Evolutionary conservation across 176 grass and related monocot genomes (phyloP).

Genomic region (Ananas comosus): DNA sequence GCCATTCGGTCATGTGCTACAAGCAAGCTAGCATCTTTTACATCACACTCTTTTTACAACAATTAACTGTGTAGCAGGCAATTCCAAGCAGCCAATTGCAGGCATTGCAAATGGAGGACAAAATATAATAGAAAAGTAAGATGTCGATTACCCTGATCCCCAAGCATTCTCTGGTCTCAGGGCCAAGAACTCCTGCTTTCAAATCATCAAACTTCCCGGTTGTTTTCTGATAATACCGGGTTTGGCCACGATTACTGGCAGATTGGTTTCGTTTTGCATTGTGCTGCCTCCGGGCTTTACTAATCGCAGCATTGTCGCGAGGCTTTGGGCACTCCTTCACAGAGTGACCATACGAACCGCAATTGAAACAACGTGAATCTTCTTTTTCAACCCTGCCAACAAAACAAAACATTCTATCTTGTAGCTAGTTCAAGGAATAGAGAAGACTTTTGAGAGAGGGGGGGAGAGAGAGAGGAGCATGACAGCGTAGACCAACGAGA

Average conservation of each 20-base stretch:
- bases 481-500: neutral
- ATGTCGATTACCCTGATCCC: constrained; percentile 65
- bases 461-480: neutral
- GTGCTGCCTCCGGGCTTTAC: constrained; percentile 72
- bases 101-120: neutral
- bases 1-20: no score
- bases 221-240: constrained; percentile 72
- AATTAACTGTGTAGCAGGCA: no score
- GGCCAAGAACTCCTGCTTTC: constrained; percentile 70
- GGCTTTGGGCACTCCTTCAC: constrained; percentile 84
- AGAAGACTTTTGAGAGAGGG: neutral
- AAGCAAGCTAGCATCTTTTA: no score
- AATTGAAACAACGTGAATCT: constrained; percentile 94
- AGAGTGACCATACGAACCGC: constrained; percentile 85
- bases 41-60: no score
- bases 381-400: constrained; percentile 47
- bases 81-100: neutral
- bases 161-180: constrained; percentile 89
- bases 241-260: constrained; percentile 49
- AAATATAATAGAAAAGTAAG: constrained; percentile 13
- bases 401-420: constrained; percentile 10
- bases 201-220: constrained; percentile 89
- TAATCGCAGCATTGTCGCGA: constrained; percentile 76
- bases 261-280: constrained; percentile 56
- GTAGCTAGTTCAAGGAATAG: neutral